A percentile compares a stretch with the other conserved stretches of the same genome.
phyloP scores from a whole-genome alignment of 2,329 filamentous ascomycete genomes.

The Diaporthe helianthi region DNA sequence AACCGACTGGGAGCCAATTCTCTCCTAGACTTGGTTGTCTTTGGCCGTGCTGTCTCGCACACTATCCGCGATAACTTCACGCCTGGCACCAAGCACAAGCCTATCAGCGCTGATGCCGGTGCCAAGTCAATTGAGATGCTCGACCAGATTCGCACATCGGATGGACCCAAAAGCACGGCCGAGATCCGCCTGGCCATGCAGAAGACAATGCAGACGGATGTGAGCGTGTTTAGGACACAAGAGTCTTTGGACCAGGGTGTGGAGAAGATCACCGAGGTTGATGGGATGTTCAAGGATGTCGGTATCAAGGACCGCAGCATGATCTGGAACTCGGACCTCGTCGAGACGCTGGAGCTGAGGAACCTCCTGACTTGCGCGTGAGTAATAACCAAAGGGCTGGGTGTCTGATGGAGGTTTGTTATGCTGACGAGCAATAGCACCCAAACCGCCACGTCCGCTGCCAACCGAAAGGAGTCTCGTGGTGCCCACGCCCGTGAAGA shows the following conservation, averaged over 20 bases:
- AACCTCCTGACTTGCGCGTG: slow-evolving; percentile 97
- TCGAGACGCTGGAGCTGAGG: slow-evolving; percentile 93
- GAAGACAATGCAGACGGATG: slow-evolving; percentile 97
- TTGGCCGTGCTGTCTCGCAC: slow-evolving; percentile 96
- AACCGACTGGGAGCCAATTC: slow-evolving; percentile 99
- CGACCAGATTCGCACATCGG: slow-evolving; percentile 83
- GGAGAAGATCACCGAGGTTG: slow-evolving; percentile 83
- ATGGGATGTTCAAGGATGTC: slow-evolving; percentile 79
- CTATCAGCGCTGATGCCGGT: slow-evolving; percentile 83
- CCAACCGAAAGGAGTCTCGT: slow-evolving; percentile 95
- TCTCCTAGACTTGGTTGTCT: slow-evolving; percentile 95
- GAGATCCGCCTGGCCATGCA: slow-evolving; percentile 94
- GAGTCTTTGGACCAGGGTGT: slow-evolving; percentile 95
- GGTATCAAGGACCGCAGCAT: slow-evolving; percentile 98
- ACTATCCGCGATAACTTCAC: slow-evolving; percentile 94
- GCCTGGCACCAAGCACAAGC: slow-evolving; percentile 80
- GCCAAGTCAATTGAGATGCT: slow-evolving; percentile 86
- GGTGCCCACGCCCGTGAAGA: slow-evolving; percentile 98
- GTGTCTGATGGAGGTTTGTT: neutral
- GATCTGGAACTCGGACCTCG: slow-evolving; percentile 99
- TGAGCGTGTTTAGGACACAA: slow-evolving; percentile 95
- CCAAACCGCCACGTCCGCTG: slow-evolving; percentile 90
- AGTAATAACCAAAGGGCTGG: slow-evolving; percentile 50
- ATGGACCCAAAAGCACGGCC: slow-evolving; percentile 85
- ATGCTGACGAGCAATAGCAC: slow-evolving; percentile 57